Evolutionary conservation across 768 basidiomycete genomes (phyloP).

Genomic region (Pisolithus albus): DNA sequence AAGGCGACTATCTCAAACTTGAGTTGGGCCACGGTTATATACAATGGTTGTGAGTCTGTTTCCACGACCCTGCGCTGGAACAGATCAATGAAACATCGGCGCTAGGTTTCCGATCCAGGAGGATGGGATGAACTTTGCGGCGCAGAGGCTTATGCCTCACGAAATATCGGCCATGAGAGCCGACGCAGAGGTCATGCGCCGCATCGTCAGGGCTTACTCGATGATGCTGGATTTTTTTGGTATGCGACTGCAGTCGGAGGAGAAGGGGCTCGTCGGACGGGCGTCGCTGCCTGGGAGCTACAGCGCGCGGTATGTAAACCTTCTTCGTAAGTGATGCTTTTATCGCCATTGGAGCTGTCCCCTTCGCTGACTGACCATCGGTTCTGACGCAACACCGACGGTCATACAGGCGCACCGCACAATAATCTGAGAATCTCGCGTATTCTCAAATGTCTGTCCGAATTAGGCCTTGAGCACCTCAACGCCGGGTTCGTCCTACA

Average conservation of each 20-base stretch:
- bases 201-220: constrained; percentile 53
- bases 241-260: constrained; percentile 52
- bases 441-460: constrained; percentile 69
- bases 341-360: neutral
- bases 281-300: constrained; percentile 43
- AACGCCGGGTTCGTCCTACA: constrained; percentile 65
- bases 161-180: constrained; percentile 54
- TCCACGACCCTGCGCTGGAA: neutral
- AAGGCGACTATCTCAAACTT: constrained; percentile 52
- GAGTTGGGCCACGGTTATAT: constrained; percentile 70
- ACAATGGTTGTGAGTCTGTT: constrained; percentile 63
- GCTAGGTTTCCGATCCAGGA: constrained; percentile 68
- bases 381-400: neutral
- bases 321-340: constrained; percentile 51
- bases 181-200: constrained; percentile 39
- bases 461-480: constrained; percentile 57
- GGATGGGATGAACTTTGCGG: constrained; percentile 61
- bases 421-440: constrained; percentile 74
- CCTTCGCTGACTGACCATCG: neutral
- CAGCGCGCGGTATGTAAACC: constrained; percentile 52
- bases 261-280: constrained; percentile 56
- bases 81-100: neutral
- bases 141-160: constrained; percentile 60
- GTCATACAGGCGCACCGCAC: constrained; percentile 51
- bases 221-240: constrained; percentile 82